Conservation (phyloP, 2,329 filamentous ascomycete genomes). For the Coniochaeta sp. region DNA sequence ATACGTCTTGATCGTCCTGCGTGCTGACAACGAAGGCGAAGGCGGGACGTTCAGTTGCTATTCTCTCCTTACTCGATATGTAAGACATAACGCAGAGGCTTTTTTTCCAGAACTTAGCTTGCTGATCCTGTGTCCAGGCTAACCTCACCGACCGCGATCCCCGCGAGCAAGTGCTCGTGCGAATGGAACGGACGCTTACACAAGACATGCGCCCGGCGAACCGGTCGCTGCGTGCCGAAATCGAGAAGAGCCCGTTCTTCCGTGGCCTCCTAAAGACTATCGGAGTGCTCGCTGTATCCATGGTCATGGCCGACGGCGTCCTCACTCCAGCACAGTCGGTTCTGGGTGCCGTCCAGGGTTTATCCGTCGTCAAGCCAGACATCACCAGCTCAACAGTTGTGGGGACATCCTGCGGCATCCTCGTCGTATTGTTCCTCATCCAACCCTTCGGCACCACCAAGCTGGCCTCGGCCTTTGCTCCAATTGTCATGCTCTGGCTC, state of each 20-base stretch:
- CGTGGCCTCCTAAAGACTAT: conserved; percentile 51
- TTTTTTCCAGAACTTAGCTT: not conserved
- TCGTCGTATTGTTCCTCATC: conserved; percentile 55
- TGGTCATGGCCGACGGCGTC: conserved; percentile 61
- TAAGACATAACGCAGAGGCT: not conserved
- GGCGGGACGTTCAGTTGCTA: conserved; percentile 65
- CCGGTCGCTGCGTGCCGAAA: conserved; percentile 43
- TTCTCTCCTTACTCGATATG: conserved; percentile 53
- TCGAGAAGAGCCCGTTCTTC: conserved; percentile 49
- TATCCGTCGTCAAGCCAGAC: conserved; percentile 49
- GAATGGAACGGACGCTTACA: conserved; percentile 52
- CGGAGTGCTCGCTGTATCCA: conserved; percentile 58
- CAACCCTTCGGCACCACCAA: conserved; percentile 60
- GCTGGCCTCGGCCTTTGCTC: conserved; percentile 55
- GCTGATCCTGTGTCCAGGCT: conserved; percentile 17
- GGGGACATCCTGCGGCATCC: conserved; percentile 56
- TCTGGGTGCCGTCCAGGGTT: conserved; percentile 60
- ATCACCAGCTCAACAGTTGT: conserved; percentile 52
- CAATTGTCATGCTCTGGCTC: conserved; percentile 62
- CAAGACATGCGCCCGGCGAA: conserved; percentile 47
- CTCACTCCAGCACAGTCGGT: conserved; percentile 65
- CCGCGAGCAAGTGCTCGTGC: conserved; percentile 44
- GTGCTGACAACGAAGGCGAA: conserved; percentile 64
- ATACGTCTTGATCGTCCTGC: conserved; percentile 59
- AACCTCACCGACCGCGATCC: conserved; percentile 56